These are phyloP conservation scores for Aegilops longissima DNA, from an alignment of 176 grass and related monocot genomes.

Conservation along the genomic window DNA sequence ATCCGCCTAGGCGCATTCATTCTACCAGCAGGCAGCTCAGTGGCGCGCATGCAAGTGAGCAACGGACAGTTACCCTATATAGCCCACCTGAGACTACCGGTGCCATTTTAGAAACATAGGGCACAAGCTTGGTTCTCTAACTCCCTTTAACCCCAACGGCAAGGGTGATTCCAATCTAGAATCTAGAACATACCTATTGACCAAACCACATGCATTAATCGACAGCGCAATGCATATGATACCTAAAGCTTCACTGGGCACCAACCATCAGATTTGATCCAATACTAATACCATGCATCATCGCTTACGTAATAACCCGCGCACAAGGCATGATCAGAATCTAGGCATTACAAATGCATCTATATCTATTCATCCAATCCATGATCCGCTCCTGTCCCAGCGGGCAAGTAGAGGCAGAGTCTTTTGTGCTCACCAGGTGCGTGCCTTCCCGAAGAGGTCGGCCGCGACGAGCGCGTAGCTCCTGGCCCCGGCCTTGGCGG, in stretches of 20 bases:
- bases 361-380: not conserved
- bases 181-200: not conserved
- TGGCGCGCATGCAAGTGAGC: not conserved
- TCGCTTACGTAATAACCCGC: too few relatives aligned
- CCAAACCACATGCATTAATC: not conserved
- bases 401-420: not conserved
- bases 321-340: not conserved
- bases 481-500: conserved; percentile 7
- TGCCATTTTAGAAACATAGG: not conserved
- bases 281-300: too few relatives aligned
- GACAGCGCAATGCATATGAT: not conserved
- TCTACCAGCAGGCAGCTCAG: not conserved
- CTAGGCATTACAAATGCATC: not conserved
- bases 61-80: not conserved
- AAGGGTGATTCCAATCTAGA: not conserved
- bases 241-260: not conserved
- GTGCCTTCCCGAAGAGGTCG: conserved; percentile 56
- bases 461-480: conserved; percentile 63
- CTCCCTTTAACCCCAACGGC: not conserved
- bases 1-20: not conserved
- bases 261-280: not conserved
- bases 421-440: conserved; percentile 39
- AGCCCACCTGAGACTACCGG: not conserved
- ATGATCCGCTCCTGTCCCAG: not conserved
- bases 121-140: not conserved